A percentile compares a stretch with the other conserved stretches of the same genome.
Evolutionary conservation across 768 basidiomycete species (phyloP).

Genomic region (Leucocoprinus sp.): DNA sequence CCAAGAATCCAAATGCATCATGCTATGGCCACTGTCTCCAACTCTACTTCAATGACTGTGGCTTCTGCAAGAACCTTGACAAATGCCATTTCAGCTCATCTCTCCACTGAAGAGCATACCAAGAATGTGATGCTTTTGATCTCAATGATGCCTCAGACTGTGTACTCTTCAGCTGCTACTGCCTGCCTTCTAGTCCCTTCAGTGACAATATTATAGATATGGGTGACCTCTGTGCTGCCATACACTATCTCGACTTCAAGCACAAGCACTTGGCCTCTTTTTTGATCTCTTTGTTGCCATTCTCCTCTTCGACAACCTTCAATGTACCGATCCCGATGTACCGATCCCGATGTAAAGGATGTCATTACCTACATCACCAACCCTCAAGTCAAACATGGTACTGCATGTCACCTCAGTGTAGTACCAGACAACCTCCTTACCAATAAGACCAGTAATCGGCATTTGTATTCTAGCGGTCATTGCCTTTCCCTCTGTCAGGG

Average conservation of each 20-base stretch:
- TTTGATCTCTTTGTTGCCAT: conserved; percentile 76
- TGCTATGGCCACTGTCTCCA: no score
- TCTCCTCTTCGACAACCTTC: conserved; percentile 74
- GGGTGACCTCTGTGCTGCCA: conserved; percentile 71
- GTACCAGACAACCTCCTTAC: conserved; percentile 77
- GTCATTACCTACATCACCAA: conserved; percentile 53
- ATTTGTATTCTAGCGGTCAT: conserved; percentile 66
- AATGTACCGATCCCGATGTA: conserved; percentile 61
- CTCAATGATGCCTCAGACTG: no score
- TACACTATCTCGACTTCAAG: conserved; percentile 86
- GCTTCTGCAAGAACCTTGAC: no score
- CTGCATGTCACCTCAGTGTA: conserved; percentile 69
- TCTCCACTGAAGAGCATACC: no score
- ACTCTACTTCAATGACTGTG: no score
- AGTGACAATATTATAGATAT: conserved; percentile 82
- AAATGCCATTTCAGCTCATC: no score
- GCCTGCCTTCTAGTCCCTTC: conserved; percentile 80
- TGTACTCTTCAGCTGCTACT: no score
- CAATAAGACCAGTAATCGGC: conserved; percentile 74
- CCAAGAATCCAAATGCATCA: no score
- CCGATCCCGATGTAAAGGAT: no score
- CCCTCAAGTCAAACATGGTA: conserved; percentile 66
- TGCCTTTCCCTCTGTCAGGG: conserved; percentile 1
- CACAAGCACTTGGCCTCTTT: conserved; percentile 71
- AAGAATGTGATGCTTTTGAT: no score